Evolutionary conservation across 306 rosid species (phyloP).

Genomic region (Pachyrhizus erosus): DNA sequence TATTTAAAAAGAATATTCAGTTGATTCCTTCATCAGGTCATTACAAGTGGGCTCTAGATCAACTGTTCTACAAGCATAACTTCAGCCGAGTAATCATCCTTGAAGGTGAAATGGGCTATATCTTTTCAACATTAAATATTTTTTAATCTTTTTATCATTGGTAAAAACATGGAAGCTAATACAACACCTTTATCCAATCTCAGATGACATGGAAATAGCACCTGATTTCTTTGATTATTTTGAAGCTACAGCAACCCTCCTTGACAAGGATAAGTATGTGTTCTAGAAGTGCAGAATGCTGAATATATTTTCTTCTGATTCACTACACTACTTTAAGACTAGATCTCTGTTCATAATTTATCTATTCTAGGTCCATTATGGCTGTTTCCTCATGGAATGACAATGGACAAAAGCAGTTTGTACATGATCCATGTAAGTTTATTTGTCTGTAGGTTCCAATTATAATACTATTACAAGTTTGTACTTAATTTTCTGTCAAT

Average conservation of each 20-base stretch:
- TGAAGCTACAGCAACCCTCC: slow-evolving; percentile 81
- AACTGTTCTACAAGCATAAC: slow-evolving; percentile 81
- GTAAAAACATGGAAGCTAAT: slow-evolving; percentile 39
- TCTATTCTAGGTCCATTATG: slow-evolving; percentile 78
- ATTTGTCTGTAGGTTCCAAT: slow-evolving; percentile 26
- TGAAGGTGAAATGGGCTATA: slow-evolving; percentile 75
- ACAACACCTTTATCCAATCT: slow-evolving; percentile 36
- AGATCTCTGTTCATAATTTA: slow-evolving; percentile 33
- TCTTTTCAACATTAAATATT: background rate
- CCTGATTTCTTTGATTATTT: slow-evolving; percentile 96
- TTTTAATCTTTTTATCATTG: slow-evolving; percentile 16
- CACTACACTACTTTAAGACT: background rate
- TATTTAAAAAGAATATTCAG: slow-evolving; percentile 28
- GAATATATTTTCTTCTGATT: slow-evolving; percentile 5
- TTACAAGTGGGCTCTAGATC: slow-evolving; percentile 97
- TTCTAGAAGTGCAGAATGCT: slow-evolving; percentile 27
- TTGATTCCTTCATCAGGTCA: slow-evolving; percentile 66
- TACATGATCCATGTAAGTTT: slow-evolving; percentile 88
- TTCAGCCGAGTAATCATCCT: slow-evolving; percentile 88
- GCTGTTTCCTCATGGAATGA: slow-evolving; percentile 99
- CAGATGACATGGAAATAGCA: slow-evolving; percentile 99
- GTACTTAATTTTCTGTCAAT: background rate
- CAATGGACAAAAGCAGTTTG: slow-evolving; percentile 97
- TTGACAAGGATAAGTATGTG: slow-evolving; percentile 93
- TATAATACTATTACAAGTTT: background rate